Evolutionary conservation across 768 basidiomycete species (phyloP).

Genomic region (Coprinopsis marcescibilis): DNA sequence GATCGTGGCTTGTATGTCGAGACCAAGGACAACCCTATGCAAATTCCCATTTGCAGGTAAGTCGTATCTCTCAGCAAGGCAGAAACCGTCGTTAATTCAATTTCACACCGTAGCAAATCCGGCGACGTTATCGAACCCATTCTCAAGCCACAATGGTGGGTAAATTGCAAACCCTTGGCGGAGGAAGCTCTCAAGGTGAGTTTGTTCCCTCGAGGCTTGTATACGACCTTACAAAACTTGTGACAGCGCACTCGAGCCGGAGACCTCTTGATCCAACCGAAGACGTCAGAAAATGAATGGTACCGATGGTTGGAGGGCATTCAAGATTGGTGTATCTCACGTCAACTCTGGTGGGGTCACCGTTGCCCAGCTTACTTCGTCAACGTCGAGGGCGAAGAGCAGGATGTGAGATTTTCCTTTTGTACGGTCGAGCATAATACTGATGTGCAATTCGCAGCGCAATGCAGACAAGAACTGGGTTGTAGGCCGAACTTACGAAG

Average conservation of each 20-base stretch:
- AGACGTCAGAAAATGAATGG: conserved; percentile 89
- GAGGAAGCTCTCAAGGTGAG: conserved; percentile 81
- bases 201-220: too few relatives aligned
- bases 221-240: too few relatives aligned
- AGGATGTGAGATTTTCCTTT: conserved; percentile 46
- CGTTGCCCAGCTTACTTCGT: conserved; percentile 94
- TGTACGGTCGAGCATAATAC: background rate
- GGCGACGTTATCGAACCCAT: conserved; percentile 95
- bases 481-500: conserved; percentile 70
- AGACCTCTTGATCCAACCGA: conserved; percentile 78
- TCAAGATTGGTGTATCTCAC: conserved; percentile 99
- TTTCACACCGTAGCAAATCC: conserved; percentile 60
- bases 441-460: conserved; percentile 27
- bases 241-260: conserved; percentile 91
- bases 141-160: conserved; percentile 99
- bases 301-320: conserved; percentile 92
- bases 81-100: conserved; percentile 5
- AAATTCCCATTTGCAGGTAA: conserved; percentile 87
- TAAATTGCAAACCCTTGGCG: conserved; percentile 86
- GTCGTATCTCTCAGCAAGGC: conserved; percentile 15
- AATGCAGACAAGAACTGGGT: conserved; percentile 85
- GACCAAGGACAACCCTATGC: conserved; percentile 96
- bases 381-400: conserved; percentile 67
- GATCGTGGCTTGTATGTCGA: conserved; percentile 83
- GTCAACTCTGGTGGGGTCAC: conserved; percentile 99